phyloP scores from a whole-genome alignment of 2,329 filamentous ascomycete genomes.

The Penicillium griseofulvum region DNA sequence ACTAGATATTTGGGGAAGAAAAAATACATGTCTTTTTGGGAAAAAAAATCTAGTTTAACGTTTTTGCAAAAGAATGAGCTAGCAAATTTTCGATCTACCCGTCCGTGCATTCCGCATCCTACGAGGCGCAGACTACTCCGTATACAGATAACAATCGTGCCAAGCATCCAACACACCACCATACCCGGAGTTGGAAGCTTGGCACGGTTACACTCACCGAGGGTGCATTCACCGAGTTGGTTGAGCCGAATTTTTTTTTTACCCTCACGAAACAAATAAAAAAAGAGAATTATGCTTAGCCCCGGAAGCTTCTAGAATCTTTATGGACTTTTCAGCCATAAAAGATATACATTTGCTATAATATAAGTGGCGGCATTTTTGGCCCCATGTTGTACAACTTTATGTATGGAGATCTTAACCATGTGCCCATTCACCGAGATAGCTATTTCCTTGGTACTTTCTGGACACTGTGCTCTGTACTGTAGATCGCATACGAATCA shows the following conservation, averaged over 20 bases:
- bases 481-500: no score
- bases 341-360: no score
- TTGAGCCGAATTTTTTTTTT: not conserved
- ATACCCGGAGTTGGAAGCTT: no score
- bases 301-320: not conserved
- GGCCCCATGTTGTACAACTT: no score
- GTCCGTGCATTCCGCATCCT: not conserved
- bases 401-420: no score
- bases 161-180: no score
- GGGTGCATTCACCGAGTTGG: not conserved
- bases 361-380: no score
- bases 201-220: not conserved
- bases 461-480: no score
- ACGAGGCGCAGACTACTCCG: not conserved
- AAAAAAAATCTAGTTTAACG: not conserved
- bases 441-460: no score
- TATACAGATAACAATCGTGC: not conserved
- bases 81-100: not conserved
- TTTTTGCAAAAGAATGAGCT: not conserved
- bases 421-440: no score
- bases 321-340: not conserved
- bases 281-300: not conserved
- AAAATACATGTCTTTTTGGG: not conserved
- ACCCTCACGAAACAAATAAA: not conserved
- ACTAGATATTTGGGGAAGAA: no score